These are phyloP conservation scores for Lipomyces spencermartinsiae DNA, from an alignment of 805 yeast genomes.

Conservation along the genomic window DNA sequence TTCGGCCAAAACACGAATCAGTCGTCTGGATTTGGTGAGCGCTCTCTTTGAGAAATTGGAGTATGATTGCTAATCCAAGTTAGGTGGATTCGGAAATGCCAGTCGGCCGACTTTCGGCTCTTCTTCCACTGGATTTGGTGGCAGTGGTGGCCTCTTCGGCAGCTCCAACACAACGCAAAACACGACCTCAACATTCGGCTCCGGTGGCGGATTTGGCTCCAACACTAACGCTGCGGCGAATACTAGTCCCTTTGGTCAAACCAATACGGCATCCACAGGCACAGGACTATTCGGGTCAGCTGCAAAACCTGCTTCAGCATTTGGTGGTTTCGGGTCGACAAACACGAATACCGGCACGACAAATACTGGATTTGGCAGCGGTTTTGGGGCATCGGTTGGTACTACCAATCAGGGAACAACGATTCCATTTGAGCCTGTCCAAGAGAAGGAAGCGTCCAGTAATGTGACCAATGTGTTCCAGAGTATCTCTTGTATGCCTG, in stretches of 20 bases:
- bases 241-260: constrained; percentile 37
- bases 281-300: constrained; percentile 39
- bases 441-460: constrained; percentile 34
- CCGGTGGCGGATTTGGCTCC: constrained; percentile 35
- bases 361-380: constrained; percentile 29
- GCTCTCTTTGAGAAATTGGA: neutral
- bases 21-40: constrained; percentile 33
- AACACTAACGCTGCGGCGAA: constrained; percentile 23
- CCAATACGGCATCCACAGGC: constrained; percentile 24
- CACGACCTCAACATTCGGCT: constrained; percentile 31
- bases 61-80: neutral
- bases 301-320: constrained; percentile 33
- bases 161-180: constrained; percentile 11
- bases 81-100: constrained; percentile 35
- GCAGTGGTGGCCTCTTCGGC: constrained; percentile 36
- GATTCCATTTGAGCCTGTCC: constrained; percentile 39
- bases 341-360: constrained; percentile 25
- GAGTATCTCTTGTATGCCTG: constrained; percentile 87
- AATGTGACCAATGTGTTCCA: constrained; percentile 50
- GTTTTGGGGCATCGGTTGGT: constrained; percentile 17
- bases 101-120: constrained; percentile 34
- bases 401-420: constrained; percentile 39
- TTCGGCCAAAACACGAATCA: constrained; percentile 52
- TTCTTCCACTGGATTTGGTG: constrained; percentile 35
- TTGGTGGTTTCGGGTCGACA: constrained; percentile 41